phyloP scores from a whole-genome alignment of 192 early-diverging fungal genomes.

The Coemansia sp. region DNA sequence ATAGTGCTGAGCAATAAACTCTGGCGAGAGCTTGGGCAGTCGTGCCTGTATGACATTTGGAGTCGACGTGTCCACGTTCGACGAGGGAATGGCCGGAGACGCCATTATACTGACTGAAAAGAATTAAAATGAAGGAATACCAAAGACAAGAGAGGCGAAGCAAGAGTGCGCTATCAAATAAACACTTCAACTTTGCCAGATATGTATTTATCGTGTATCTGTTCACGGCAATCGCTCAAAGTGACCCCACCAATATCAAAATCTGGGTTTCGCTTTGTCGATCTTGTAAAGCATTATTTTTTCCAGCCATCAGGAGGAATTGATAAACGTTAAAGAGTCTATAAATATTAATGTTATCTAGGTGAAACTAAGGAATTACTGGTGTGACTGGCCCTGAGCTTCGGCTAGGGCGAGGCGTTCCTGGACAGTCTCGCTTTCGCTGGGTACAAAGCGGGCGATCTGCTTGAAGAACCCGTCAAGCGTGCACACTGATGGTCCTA shows the following conservation, averaged over 20 bases:
- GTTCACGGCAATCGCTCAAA: not conserved
- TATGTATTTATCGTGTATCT: not conserved
- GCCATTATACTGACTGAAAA: not conserved
- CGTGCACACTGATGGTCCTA: constrained; percentile 48
- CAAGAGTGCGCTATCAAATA: not conserved
- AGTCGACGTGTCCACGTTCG: constrained; percentile 10
- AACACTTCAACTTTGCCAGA: not conserved
- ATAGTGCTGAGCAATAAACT: constrained; percentile 54
- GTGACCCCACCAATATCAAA: too few species aligned
- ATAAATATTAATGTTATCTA: not conserved
- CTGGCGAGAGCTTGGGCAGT: constrained; percentile 47
- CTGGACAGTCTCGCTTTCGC: constrained; percentile 24
- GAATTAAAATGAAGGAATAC: not conserved
- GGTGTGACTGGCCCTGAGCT: too few species aligned
- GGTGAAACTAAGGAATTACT: not conserved
- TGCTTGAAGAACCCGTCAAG: constrained; percentile 59
- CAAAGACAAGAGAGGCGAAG: not conserved
- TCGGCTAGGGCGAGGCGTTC: constrained; percentile 16
- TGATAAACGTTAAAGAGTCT: too few species aligned
- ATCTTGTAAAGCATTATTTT: too few species aligned
- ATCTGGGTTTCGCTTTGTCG: not conserved
- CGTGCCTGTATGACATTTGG: constrained; percentile 26
- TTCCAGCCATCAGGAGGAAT: too few species aligned
- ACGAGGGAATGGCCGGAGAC: constrained; percentile 1
- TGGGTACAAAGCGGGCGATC: constrained; percentile 39